Evolutionary conservation across 306 rosid species (phyloP).

Genomic region (Quercus rubra): DNA sequence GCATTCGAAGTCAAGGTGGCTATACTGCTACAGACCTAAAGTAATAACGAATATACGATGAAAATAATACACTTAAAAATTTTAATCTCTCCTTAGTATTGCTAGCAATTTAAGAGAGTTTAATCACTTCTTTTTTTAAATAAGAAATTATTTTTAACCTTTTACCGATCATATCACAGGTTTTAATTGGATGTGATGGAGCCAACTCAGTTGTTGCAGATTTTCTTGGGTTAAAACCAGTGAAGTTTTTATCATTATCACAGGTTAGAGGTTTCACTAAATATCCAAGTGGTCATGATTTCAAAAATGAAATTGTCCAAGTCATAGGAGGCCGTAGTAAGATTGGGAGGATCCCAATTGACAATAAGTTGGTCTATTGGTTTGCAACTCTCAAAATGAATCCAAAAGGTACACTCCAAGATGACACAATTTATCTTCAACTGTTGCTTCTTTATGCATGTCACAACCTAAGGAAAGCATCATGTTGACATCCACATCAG

Average conservation of each 20-base stretch:
- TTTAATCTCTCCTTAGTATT: no score
- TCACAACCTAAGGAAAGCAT: no score
- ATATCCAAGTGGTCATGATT: slow-evolving; percentile 41
- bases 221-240: slow-evolving; percentile 26
- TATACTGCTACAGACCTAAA: no score
- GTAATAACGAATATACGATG: background rate
- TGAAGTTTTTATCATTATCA: slow-evolving; percentile 11
- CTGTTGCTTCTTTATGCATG: no score
- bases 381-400: slow-evolving; percentile 19
- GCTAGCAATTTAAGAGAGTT: background rate
- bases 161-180: slow-evolving; percentile 6
- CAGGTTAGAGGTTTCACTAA: slow-evolving; percentile 52
- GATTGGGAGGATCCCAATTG: slow-evolving; percentile 39
- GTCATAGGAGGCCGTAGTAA: slow-evolving; percentile 1
- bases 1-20: no score
- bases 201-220: slow-evolving; percentile 38
- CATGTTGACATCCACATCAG: no score
- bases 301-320: slow-evolving; percentile 8
- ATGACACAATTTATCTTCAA: background rate
- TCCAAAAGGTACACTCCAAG: slow-evolving; percentile 8
- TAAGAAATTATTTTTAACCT: background rate
- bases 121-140: background rate
- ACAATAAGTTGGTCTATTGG: slow-evolving; percentile 45
- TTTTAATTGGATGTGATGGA: slow-evolving; percentile 64
- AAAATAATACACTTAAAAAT: background rate